Base-by-base conservation (phyloP, 495 filamentous ascomycete species). In the Penicillium cinerascens region DNA sequence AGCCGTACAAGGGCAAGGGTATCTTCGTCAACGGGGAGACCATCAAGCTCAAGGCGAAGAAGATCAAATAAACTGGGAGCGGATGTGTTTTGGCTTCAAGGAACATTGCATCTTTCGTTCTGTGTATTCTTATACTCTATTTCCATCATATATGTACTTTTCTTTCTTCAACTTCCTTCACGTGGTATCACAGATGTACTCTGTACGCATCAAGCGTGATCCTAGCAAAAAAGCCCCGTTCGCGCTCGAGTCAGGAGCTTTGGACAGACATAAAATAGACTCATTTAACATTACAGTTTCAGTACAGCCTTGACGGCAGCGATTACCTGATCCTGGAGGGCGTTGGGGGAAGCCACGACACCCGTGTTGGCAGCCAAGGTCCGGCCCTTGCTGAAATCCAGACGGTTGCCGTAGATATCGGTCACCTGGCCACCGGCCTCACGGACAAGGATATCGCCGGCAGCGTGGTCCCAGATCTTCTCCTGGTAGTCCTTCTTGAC, bases 401-500 rank as follows among this genome's bases (percentile, higher is more conserved):
- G 74, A 36, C 80, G 73, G 59, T 84, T 83, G 40, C 92, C 92
- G 54, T 83, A 79, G 47, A 85, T 86, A 70, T 96, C 93, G 16
- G 87, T 95, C 29, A 98, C 93, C 61, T 87, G 76, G 21, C 92
- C 95, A 43, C 95, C 93, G 4, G 95, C 91, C 70, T 99, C 93
- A 42, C 91, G 80, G 10, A 96, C 91, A 59, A 99, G 92, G 45
- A 99, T 69, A 54, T 95, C 91, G 29, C 93, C 93, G n/a, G 90
- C 92, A 26, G 92, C 95, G 71, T 99, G 93, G 67, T 99, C 93
- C 93, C 93, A 99, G 57, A 99, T 97, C 80, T 99, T 99, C 79
- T 99, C 93, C 73, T 95, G 83, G 71, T 97, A 99, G 21, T 85
- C 83, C 63, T 84, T 85, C 59, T 80, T 85, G 11, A 87, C 84